These are phyloP conservation scores for Aspergillus diversus DNA, from an alignment of 495 filamentous ascomycete species.

Conservation along the genomic window DNA sequence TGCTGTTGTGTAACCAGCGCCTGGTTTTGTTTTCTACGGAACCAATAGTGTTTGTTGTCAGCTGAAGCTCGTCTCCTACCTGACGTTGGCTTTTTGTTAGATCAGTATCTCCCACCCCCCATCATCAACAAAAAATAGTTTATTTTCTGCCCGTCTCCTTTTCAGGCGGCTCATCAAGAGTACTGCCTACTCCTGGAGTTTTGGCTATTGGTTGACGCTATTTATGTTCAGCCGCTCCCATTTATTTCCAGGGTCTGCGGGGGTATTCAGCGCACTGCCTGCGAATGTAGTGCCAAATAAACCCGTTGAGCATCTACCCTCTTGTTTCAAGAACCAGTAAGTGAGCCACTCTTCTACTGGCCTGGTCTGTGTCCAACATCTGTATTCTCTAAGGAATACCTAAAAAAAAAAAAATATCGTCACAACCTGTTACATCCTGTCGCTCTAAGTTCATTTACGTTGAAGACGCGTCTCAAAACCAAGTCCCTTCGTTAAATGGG, in stretches of 20 bases:
- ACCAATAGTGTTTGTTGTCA: background rate
- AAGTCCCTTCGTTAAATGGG: no score
- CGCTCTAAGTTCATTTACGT: no score
- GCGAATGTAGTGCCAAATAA: background rate
- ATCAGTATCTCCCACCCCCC: no score
- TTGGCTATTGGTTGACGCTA: background rate
- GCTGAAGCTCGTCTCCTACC: background rate
- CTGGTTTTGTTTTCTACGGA: background rate
- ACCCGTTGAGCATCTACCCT: background rate
- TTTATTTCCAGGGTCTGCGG: background rate
- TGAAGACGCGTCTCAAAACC: no score
- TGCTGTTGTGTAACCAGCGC: background rate
- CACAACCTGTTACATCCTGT: no score
- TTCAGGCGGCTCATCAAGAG: background rate
- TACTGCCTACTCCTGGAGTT: background rate
- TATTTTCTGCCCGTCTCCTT: background rate
- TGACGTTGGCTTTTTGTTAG: no score
- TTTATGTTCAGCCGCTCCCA: background rate
- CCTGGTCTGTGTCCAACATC: no score
- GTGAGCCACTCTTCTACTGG: no score
- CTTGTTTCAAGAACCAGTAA: no score
- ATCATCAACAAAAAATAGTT: background rate
- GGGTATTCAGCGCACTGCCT: background rate
- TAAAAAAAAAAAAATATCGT: no score
- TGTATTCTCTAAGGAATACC: no score